Evolutionary conservation across 2,329 filamentous ascomycete species (phyloP).

Genomic region (Penicillium sp.): DNA sequence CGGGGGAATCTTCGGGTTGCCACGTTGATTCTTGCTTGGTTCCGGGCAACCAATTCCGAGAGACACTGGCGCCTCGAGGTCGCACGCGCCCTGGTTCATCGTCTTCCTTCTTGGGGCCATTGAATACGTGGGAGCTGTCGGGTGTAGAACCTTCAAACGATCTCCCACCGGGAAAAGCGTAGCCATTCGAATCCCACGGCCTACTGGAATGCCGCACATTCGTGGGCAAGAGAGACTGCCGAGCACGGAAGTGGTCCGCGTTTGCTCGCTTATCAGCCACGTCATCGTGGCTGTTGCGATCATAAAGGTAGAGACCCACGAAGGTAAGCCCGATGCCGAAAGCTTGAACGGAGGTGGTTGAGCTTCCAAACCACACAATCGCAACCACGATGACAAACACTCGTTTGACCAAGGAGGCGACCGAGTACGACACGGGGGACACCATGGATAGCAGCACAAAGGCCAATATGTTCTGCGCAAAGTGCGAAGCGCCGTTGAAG

Average conservation of each 20-base stretch:
- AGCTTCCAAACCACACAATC: conserved; percentile 92
- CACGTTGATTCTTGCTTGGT: conserved; percentile 86
- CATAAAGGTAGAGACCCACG: conserved; percentile 88
- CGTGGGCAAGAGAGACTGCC: conserved; percentile 64
- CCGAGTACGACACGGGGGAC: conserved; percentile 93
- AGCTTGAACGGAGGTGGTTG: conserved; percentile 76
- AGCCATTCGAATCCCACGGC: conserved; percentile 37
- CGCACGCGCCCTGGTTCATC: conserved; percentile 44
- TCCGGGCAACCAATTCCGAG: conserved; percentile 62
- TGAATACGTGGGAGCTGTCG: conserved; percentile 17
- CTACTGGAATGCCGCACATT: conserved; percentile 37
- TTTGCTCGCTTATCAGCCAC: conserved; percentile 77
- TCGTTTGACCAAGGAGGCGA: conserved; percentile 91
- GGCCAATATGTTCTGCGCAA: conserved; percentile 90
- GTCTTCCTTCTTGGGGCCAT: conserved; percentile 41
- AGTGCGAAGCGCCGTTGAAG: conserved; percentile 96
- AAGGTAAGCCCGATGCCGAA: conserved; percentile 86
- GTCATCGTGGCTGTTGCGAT: conserved; percentile 81
- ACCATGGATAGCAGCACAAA: conserved; percentile 90
- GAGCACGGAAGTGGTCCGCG: conserved; percentile 58
- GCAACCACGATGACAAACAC: conserved; percentile 95
- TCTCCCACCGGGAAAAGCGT: conserved; percentile 31
- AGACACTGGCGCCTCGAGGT: conserved; percentile 38
- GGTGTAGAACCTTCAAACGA: conserved; percentile 18
- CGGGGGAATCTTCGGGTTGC: conserved; percentile 49